Evolutionary conservation across 2,329 filamentous ascomycete species (phyloP), one percentile per base, ranked within the genome.

Genomic region (Pseudocercospora ulei): DNA sequence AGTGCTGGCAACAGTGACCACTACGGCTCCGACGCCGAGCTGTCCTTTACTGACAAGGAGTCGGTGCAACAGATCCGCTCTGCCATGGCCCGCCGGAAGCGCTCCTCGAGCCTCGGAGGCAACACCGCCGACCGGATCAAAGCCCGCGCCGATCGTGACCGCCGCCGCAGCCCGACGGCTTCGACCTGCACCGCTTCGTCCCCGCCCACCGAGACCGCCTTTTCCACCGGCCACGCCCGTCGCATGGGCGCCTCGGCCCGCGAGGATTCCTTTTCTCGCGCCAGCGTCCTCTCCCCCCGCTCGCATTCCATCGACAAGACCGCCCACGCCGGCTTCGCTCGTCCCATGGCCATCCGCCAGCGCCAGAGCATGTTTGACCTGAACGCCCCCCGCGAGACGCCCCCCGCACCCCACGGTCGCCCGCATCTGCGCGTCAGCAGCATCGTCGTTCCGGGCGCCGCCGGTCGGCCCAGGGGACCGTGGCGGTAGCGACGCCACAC

Each of bases 241-340:
- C 68, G 78, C 8, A 80, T 82, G 74, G 72, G 76, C 24, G 76
- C 72, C 54, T 71, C 67, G 31, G 71, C 76, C 49, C 72, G 73
- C 26, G 65, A 67, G 33, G 69, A 72, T 11, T n/a, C n/a, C 9
- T 66, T 48, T 29, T 43, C 41, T 19, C 48, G 52, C 3, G 73
- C 34, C 33, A 49, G 68, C 40, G 75, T 81, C 8, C 61, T 81
- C 34, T 77, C 74, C 49, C 78, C 78, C 17, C 66, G 76, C 20
- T 69, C 51, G 17, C 65, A 73, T 11, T 71, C 75, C 1, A 67
- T 80, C 17, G 67, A 70, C 51, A 80, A 80, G 56, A 7, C n/a
- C n/a, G n/a, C 16, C 2, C 11, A n/a, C 18, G 42, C 35, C 23
- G 36, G 16, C 24, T 38, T 38, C 12, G 29, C 47, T 14, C 36